Conservation (phyloP, 2,329 filamentous ascomycete genomes). For the Microsporum canis region DNA sequence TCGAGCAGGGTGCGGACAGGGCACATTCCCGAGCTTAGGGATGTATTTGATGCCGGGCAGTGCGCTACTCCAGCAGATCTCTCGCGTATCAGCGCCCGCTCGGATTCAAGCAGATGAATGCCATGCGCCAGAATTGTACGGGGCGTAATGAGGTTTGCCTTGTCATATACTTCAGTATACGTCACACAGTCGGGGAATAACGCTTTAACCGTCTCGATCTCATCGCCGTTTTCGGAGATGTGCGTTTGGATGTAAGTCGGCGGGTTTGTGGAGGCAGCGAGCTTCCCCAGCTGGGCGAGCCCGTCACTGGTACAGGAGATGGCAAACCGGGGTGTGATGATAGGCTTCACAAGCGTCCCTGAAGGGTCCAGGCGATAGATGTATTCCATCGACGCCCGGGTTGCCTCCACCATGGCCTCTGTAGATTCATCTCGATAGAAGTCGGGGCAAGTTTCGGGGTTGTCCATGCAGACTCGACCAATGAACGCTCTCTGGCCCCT, state of each 20-base stretch:
- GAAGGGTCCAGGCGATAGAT: slow-evolving; percentile 56
- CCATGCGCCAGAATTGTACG: slow-evolving; percentile 78
- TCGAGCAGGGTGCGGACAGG: slow-evolving; percentile 64
- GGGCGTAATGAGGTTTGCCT: slow-evolving; percentile 53
- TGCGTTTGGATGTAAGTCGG: slow-evolving; percentile 67
- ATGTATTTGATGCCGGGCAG: slow-evolving; percentile 77
- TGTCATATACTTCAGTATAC: slow-evolving; percentile 74
- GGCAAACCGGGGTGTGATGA: slow-evolving; percentile 61
- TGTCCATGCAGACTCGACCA: slow-evolving; percentile 93
- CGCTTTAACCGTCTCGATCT: slow-evolving; percentile 58
- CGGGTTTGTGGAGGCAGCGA: slow-evolving; percentile 53
- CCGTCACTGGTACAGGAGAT: slow-evolving; percentile 43
- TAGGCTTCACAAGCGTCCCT: slow-evolving; percentile 54
- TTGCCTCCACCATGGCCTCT: slow-evolving; percentile 46
- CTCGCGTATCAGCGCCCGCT: slow-evolving; percentile 52
- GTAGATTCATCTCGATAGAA: slow-evolving; percentile 68
- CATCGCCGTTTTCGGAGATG: slow-evolving; percentile 68
- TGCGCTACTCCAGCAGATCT: slow-evolving; percentile 61
- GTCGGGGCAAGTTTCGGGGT: slow-evolving; percentile 50
- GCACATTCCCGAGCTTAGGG: slow-evolving; percentile 67
- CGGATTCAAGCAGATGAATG: slow-evolving; percentile 59
- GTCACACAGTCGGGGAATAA: slow-evolving; percentile 54
- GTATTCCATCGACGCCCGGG: slow-evolving; percentile 52
- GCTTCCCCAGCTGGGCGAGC: slow-evolving; percentile 51
- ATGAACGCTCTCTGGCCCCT: slow-evolving; percentile 82